Conservation (phyloP, 2,329 filamentous ascomycete species). For the Talaromyces sp. region DNA sequence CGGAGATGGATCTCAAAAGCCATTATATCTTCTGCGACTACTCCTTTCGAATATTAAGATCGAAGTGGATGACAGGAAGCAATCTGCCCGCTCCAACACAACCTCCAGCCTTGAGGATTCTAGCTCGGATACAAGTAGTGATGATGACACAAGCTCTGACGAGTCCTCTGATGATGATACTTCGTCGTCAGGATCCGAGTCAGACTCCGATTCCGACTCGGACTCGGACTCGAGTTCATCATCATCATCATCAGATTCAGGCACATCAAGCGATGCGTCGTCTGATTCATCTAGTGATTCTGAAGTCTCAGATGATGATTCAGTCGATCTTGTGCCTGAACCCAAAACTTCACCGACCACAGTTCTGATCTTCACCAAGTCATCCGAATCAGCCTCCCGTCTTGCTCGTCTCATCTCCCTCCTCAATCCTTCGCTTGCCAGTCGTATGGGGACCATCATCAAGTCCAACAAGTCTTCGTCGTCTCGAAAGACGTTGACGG, state of each 20-base stretch:
- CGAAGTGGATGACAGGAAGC: constrained; percentile 11
- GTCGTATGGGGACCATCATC: constrained; percentile 69
- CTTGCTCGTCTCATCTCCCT: constrained; percentile 77
- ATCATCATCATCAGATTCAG: no score
- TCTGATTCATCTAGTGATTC: constrained; percentile 34
- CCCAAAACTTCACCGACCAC: constrained; percentile 36
- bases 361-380: constrained; percentile 85
- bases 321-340: constrained; percentile 26
- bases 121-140: constrained; percentile 37
- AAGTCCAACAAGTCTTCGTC: constrained; percentile 75
- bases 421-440: constrained; percentile 61
- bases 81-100: background rate
- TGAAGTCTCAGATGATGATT: constrained; percentile 28
- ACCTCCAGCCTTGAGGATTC: constrained; percentile 16
- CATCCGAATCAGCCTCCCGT: constrained; percentile 83
- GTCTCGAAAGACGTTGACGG: constrained; percentile 67
- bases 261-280: constrained; percentile 22
- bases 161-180: constrained; percentile 35
- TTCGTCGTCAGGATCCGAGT: constrained; percentile 31
- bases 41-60: constrained; percentile 53
- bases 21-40: constrained; percentile 80
- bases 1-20: constrained; percentile 71
- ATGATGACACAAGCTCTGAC: constrained; percentile 40
- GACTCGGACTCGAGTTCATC: constrained; percentile 28
- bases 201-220: no score